Conservation (phyloP, 768 basidiomycete genomes). For the Serendipita vermifera region DNA sequence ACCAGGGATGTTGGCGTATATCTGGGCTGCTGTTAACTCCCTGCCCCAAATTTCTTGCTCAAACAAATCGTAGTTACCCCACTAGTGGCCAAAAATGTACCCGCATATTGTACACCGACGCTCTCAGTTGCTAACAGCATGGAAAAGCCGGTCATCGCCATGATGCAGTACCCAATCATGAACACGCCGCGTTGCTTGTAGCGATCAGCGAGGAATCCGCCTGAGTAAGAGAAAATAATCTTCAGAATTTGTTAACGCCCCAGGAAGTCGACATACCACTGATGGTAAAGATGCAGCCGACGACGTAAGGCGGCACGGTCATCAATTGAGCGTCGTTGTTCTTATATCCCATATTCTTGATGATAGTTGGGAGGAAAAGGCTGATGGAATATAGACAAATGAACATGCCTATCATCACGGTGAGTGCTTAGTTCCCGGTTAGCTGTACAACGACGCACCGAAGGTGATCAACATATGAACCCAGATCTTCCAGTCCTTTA, state of each 20-base stretch:
- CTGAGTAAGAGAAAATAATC: no score
- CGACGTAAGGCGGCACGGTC: constrained; percentile 62
- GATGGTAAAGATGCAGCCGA: constrained; percentile 56
- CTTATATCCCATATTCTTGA: constrained; percentile 43
- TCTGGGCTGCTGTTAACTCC: no score
- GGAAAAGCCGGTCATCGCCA: constrained; percentile 3
- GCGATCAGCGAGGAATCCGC: constrained; percentile 52
- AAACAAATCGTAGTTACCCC: no score
- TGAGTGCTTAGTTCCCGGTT: no score
- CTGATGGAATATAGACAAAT: constrained; percentile 27
- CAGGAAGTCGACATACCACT: no score
- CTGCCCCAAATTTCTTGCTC: no score
- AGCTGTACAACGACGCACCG: background rate
- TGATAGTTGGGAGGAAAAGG: constrained; percentile 67
- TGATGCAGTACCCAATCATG: constrained; percentile 19
- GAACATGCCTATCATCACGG: background rate
- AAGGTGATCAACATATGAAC: constrained; percentile 9
- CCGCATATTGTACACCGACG: constrained; percentile 10
- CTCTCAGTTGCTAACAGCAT: constrained; percentile 1
- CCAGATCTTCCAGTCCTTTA: constrained; percentile 19
- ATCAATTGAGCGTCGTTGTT: constrained; percentile 63
- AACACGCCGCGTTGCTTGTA: constrained; percentile 46
- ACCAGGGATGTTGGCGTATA: constrained; percentile 1
- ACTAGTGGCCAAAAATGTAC: constrained; percentile 6
- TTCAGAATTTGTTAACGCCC: no score